These are phyloP conservation scores for Pyrrhoderma noxium DNA, from an alignment of 1,284 basidiomycete genomes.

Conservation along the genomic window DNA sequence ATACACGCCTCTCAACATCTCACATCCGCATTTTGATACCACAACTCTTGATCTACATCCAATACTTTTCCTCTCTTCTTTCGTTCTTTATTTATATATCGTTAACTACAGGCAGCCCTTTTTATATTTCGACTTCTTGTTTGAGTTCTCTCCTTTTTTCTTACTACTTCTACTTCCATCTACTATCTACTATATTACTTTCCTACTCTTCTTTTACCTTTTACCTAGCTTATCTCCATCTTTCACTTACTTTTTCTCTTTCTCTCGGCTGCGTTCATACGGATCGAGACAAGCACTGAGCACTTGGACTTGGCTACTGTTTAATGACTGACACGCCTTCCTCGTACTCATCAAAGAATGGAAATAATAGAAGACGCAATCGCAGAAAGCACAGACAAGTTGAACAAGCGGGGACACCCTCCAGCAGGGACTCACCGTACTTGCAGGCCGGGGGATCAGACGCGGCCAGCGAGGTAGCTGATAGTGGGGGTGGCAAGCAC, in stretches of 20 bases:
- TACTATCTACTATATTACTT: background rate
- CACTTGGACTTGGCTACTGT: background rate
- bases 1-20: too few relatives aligned
- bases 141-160: too few relatives aligned
- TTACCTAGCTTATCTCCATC: conserved; percentile 3
- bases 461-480: background rate
- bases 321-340: conserved; percentile 20
- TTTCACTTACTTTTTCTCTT: conserved; percentile 3
- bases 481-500: background rate
- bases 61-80: too few relatives aligned
- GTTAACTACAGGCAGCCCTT: too few relatives aligned
- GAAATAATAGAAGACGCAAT: conserved; percentile 7
- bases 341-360: conserved; percentile 19
- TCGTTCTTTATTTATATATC: too few relatives aligned
- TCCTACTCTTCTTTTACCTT: conserved; percentile 13
- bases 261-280: background rate
- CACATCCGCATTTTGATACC: too few relatives aligned
- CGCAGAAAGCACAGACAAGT: conserved; percentile 8
- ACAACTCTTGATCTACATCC: too few relatives aligned
- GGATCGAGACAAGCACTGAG: too few relatives aligned
- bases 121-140: too few relatives aligned
- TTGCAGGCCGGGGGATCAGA: background rate
- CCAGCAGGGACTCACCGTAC: background rate
- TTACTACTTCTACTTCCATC: background rate
- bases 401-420: conserved; percentile 5